A percentile compares a stretch with the other conserved stretches of the same genome.
Conservation (phyloP, 495 filamentous ascomycete genomes). For the Xylaria nigripes region DNA sequence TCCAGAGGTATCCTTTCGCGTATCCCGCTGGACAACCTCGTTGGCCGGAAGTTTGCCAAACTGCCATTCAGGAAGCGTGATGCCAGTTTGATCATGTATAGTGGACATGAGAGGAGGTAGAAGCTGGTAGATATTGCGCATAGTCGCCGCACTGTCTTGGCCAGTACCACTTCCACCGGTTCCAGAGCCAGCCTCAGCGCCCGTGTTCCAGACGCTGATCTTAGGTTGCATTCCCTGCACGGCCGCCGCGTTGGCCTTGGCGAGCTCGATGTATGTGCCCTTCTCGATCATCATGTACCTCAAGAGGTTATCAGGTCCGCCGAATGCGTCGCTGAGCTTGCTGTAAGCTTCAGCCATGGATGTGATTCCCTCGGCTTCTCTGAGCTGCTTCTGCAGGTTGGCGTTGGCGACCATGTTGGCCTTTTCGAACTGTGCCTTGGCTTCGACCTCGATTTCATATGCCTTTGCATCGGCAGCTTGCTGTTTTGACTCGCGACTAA, state of each 20-base stretch:
- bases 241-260: slow-evolving; percentile 60
- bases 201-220: slow-evolving; percentile 85
- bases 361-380: slow-evolving; percentile 62
- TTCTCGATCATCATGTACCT: slow-evolving; percentile 75
- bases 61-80: slow-evolving; percentile 64
- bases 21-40: slow-evolving; percentile 5
- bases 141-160: slow-evolving; percentile 29
- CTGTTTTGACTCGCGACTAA: slow-evolving; percentile 61
- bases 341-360: slow-evolving; percentile 73
- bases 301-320: slow-evolving; percentile 63
- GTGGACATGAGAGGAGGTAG: slow-evolving; percentile 71
- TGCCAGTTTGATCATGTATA: slow-evolving; percentile 78
- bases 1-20: not conserved
- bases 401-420: slow-evolving; percentile 56
- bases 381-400: slow-evolving; percentile 49
- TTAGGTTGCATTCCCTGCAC: slow-evolving; percentile 73
- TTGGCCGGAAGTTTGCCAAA: slow-evolving; percentile 38
- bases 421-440: slow-evolving; percentile 55
- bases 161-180: slow-evolving; percentile 21
- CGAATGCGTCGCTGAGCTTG: slow-evolving; percentile 59
- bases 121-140: slow-evolving; percentile 57
- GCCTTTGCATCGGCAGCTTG: slow-evolving; percentile 62
- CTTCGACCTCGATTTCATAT: slow-evolving; percentile 47
- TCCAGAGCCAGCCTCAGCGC: slow-evolving; percentile 34
- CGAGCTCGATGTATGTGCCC: slow-evolving; percentile 55